Conservation (phyloP, 371 early-diverging fungal genomes). For the Mucor mucedo region DNA sequence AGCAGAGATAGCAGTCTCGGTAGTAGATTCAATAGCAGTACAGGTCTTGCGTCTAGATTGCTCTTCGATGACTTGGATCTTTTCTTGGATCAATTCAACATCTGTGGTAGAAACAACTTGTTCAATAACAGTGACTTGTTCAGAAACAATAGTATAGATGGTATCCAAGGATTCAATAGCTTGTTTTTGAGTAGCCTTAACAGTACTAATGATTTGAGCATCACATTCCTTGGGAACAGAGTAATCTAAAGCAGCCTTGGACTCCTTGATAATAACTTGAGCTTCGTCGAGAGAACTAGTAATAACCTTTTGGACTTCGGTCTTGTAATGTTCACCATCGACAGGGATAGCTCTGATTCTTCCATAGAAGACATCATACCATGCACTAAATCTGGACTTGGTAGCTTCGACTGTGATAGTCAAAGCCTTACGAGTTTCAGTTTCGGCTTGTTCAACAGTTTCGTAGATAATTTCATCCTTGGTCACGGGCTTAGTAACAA, state of each 20-base stretch:
- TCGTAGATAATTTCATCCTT: constrained; percentile 20
- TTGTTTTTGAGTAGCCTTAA: constrained; percentile 33
- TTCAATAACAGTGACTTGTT: constrained; percentile 28
- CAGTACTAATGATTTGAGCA: constrained; percentile 14
- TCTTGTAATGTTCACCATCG: constrained; percentile 9
- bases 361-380: constrained; percentile 26
- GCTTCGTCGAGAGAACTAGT: constrained; percentile 17
- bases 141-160: constrained; percentile 29
- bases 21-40: constrained; percentile 29
- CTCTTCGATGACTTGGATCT: constrained; percentile 21
- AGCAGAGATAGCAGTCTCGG: constrained; percentile 33
- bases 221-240: constrained; percentile 21
- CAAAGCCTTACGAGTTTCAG: constrained; percentile 12
- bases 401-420: constrained; percentile 6
- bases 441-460: constrained; percentile 26
- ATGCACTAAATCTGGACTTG: constrained; percentile 14
- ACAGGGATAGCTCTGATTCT: constrained; percentile 11
- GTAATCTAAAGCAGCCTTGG: constrained; percentile 17
- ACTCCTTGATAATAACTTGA: constrained; percentile 20
- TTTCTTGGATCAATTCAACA: constrained; percentile 21
- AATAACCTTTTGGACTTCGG: constrained; percentile 20
- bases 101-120: constrained; percentile 21
- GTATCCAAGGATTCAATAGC: constrained; percentile 36
- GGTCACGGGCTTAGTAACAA: constrained; percentile 11
- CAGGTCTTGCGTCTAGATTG: constrained; percentile 33